These are phyloP conservation scores for Pisolithus orientalis DNA, from an alignment of 768 basidiomycete genomes.

Conservation along the genomic window DNA sequence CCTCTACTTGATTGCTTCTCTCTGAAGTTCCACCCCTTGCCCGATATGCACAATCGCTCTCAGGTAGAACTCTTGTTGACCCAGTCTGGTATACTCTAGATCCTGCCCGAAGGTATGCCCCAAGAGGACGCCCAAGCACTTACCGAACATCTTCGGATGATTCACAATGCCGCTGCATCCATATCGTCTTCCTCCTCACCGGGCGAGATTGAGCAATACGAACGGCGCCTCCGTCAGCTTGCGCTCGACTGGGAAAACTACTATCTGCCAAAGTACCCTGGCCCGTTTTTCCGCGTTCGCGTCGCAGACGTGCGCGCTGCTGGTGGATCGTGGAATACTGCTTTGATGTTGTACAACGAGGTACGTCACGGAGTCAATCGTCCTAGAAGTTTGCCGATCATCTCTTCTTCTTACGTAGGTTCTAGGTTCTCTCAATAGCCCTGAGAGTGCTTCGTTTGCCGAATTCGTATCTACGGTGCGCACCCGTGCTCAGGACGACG, in stretches of 20 bases:
- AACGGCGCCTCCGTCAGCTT: conserved; percentile 20
- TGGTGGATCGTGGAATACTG: conserved; percentile 26
- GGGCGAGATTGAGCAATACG: conserved; percentile 13
- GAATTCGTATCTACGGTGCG: conserved; percentile 23
- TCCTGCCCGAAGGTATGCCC: conserved; percentile 16
- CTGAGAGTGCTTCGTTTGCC: conserved; percentile 13
- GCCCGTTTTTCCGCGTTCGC: conserved; percentile 27
- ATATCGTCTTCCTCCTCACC: neutral
- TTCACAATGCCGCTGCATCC: conserved; percentile 13
- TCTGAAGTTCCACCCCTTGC: neutral
- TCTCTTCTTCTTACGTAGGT: conserved; percentile 10
- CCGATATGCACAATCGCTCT: neutral
- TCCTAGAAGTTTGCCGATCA: neutral
- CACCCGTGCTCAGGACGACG: conserved; percentile 17
- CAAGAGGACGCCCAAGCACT: conserved; percentile 17
- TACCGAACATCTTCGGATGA: conserved; percentile 8
- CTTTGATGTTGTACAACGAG: conserved; percentile 25
- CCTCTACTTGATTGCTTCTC: neutral
- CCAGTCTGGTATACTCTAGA: conserved; percentile 5
- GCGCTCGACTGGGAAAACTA: conserved; percentile 27
- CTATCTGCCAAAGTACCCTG: conserved; percentile 24
- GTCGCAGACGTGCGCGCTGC: conserved; percentile 27
- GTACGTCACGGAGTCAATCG: conserved; percentile 7
- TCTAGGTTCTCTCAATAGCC: conserved; percentile 15
- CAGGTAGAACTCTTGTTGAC: neutral